phyloP scores from a whole-genome alignment of 2,329 filamentous ascomycete species.

The Aspergillus sp. region DNA sequence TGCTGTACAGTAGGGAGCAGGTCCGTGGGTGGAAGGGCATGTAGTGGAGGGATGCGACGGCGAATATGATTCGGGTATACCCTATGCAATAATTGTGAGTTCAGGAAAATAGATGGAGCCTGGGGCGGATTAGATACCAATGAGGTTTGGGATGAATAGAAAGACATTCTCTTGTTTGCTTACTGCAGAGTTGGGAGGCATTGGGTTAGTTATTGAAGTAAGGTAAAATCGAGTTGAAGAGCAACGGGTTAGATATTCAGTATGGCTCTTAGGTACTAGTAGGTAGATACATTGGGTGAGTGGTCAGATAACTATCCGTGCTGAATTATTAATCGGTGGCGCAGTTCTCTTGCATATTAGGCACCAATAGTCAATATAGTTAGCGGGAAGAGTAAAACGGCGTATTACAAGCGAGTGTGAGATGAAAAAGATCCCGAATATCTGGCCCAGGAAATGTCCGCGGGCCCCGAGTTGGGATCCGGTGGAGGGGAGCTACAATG shows the following conservation, averaged over 20 bases:
- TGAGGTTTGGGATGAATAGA: constrained; percentile 77
- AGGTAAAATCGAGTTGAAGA: not conserved
- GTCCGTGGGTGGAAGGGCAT: constrained; percentile 98
- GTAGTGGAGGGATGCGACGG: constrained; percentile 91
- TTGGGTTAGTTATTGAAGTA: not conserved
- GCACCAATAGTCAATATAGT: too few relatives aligned
- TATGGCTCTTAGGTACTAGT: too few relatives aligned
- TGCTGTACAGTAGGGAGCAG: constrained; percentile 79
- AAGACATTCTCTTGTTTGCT: constrained; percentile 69
- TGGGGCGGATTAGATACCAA: constrained; percentile 56
- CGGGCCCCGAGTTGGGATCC: too few relatives aligned
- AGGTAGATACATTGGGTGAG: too few relatives aligned
- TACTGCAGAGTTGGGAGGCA: not conserved
- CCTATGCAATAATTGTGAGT: constrained; percentile 48
- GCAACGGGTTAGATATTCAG: not conserved
- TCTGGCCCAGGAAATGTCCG: too few relatives aligned
- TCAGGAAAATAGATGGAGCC: not conserved
- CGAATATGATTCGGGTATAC: constrained; percentile 75
- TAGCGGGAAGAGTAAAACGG: too few relatives aligned
- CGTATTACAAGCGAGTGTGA: too few relatives aligned
- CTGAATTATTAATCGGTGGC: too few relatives aligned
- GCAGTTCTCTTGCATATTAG: too few relatives aligned
- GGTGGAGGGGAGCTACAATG: too few relatives aligned
- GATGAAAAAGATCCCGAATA: too few relatives aligned
- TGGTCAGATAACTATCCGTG: too few relatives aligned